phyloP scores from a whole-genome alignment of 2,329 filamentous ascomycete species.

The Trichoderma sp. region DNA sequence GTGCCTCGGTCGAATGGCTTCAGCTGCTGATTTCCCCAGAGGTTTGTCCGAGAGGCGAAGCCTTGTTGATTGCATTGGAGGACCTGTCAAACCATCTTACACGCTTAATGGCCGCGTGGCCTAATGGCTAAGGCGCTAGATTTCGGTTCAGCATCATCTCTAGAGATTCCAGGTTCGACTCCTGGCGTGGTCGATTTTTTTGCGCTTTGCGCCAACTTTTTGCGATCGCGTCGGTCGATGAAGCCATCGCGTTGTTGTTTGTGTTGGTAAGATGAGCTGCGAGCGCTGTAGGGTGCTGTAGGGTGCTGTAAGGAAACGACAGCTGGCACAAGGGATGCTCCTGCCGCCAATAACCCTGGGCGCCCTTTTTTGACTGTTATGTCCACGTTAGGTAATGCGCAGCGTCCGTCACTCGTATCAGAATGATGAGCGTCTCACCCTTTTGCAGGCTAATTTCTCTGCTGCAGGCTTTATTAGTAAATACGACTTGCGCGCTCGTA shows the following conservation, averaged over 20 bases:
- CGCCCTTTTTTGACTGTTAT: constrained; percentile 22
- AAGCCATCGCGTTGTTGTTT: neutral
- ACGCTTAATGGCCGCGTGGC: constrained; percentile 40
- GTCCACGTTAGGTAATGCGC: constrained; percentile 15
- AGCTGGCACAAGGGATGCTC: neutral
- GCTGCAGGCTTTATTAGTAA: constrained; percentile 4
- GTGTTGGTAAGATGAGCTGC: neutral
- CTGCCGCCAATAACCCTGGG: neutral
- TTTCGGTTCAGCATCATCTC: constrained; percentile 39
- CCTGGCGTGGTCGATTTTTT: constrained; percentile 41
- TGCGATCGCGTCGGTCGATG: neutral
- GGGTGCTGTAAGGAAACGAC: neutral
- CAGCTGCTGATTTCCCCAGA: constrained; percentile 25
- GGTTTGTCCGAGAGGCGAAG: constrained; percentile 17
- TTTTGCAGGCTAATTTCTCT: constrained; percentile 24
- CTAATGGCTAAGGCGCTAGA: constrained; percentile 45
- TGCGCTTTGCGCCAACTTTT: neutral
- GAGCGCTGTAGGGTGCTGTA: neutral
- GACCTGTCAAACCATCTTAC: neutral
- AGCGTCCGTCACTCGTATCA: constrained; percentile 18
- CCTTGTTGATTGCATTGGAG: constrained; percentile 23
- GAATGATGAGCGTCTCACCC: constrained; percentile 18
- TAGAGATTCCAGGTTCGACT: constrained; percentile 46
- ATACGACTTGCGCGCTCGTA: neutral
- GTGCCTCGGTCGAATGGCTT: constrained; percentile 27